These are phyloP conservation scores for Vairimorpha ceranae DNA, from an alignment of 371 early-diverging fungal genomes.

Conservation along the genomic window DNA sequence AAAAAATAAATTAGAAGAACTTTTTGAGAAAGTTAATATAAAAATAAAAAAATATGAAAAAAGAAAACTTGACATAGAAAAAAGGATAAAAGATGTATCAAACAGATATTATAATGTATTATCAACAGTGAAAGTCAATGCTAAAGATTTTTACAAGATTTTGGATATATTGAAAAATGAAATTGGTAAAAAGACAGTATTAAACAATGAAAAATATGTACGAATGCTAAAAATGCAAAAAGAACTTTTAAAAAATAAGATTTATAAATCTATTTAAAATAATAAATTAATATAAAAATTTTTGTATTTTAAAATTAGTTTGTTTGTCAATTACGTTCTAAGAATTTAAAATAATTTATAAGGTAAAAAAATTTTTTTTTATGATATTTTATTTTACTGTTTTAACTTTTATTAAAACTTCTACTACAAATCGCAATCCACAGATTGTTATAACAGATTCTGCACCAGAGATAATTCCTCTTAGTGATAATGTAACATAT, in stretches of 20 bases:
- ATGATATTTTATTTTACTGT: background rate
- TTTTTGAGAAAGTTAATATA: conserved; percentile 5
- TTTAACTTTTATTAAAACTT: background rate
- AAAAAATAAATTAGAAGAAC: background rate
- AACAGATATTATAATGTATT: background rate
- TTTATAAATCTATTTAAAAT: too few species aligned
- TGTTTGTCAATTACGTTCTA: background rate
- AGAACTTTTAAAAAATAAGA: conserved; percentile 16
- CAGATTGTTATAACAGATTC: background rate
- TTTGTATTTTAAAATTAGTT: background rate
- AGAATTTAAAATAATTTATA: background rate
- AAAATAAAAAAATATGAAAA: background rate
- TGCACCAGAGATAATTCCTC: background rate
- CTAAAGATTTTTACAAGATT: background rate
- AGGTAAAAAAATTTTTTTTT: too few species aligned
- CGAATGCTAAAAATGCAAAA: conserved; percentile 19
- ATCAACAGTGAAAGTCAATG: conserved; percentile 8
- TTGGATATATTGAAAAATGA: background rate
- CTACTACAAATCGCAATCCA: background rate
- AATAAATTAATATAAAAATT: background rate
- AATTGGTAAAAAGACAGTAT: background rate
- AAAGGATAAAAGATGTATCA: conserved; percentile 5
- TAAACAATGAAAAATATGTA: conserved; percentile 22
- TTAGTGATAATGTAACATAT: background rate
- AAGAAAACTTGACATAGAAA: conserved; percentile 7